Base-by-base conservation (phyloP, 352 stramenopile species). In the Blastocystis sp. region DNA sequence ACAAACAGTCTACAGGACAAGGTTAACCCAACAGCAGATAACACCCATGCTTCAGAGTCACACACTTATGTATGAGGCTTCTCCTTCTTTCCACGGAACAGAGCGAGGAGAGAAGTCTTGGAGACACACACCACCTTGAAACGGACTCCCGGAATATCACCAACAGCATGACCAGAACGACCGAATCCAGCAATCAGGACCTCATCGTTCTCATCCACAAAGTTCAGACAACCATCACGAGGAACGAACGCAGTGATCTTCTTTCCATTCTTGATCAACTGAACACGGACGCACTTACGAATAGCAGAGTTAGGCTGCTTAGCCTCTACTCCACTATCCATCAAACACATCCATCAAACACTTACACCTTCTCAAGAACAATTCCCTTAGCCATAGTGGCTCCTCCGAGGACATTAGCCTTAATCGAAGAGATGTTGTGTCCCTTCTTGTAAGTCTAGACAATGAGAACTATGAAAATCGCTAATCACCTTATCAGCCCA, bases 81-180 rank as follows among this genome's bases (percentile, higher is more conserved):
- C n/a, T 98, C 97, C 95, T 99, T 99, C 95, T 99, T 99, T 91
- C 98, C 93, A 94, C 98, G 98, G 94, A 98, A 99, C 88, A 99
- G 94, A 89, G 96, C 96, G 88, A 98, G 95, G 88, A 99, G 94
- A 32, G 88, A 90, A 21, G 89, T 88, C 69, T 80, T 80, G 9
- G 69, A 80, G 14, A 86, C 57, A 42, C 75, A 86, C 39, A 69
- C 75, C 89, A 95, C 97, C 94, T 99, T 99, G 93, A 99, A 99
- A 91, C 97, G 95, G 65, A 99, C 96, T 97, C 97, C 97, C 61
- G 97, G 95, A 91, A 99, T 99, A 95, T 99, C 97, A 96, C 97
- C 97, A 67, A 99, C 96, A 91, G 96, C 95, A 91, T 99, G 96
- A 89, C 97, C 97, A 88, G 93, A 94, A 90, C n/a, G n/a, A n/a